Percentiles rank a stretch among this genome's conserved stretches.
Conservation (phyloP, 768 basidiomycete species). For the Heimioporus sp. region DNA sequence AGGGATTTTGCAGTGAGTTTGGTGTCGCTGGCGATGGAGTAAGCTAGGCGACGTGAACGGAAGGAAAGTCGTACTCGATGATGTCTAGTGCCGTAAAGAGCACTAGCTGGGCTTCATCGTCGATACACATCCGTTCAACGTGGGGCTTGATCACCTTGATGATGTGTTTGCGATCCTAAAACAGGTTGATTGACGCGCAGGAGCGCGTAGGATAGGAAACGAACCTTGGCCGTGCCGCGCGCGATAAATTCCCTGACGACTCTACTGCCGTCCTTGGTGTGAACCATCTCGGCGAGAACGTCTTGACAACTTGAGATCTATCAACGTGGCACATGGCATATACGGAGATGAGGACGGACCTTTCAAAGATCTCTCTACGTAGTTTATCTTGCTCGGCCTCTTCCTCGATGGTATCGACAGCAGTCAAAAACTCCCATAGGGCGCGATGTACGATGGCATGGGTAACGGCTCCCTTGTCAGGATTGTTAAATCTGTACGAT, state of each 20-base stretch:
- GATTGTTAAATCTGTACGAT: conserved; percentile 76
- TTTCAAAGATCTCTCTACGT: conserved; percentile 78
- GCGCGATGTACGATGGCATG: conserved; percentile 88
- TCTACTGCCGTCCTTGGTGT: conserved; percentile 89
- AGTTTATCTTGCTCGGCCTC: conserved; percentile 71
- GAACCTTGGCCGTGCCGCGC: conserved; percentile 77
- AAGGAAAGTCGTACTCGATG: conserved; percentile 62
- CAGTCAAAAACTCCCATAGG: conserved; percentile 80
- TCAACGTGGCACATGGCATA: background rate
- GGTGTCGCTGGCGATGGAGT: conserved; percentile 64
- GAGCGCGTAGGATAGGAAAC: background rate
- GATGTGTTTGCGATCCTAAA: conserved; percentile 86
- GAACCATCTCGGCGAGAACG: conserved; percentile 86
- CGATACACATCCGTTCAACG: conserved; percentile 81
- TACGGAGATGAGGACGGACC: conserved; percentile 36
- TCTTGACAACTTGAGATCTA: conserved; percentile 64
- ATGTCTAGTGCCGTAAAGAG: conserved; percentile 88
- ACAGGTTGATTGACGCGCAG: background rate
- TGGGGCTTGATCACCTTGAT: conserved; percentile 89
- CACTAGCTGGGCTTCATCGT: conserved; percentile 88
- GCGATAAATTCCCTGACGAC: conserved; percentile 85
- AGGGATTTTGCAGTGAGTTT: conserved; percentile 84
- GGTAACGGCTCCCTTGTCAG: conserved; percentile 85
- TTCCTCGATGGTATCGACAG: conserved; percentile 54
- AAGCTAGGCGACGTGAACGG: background rate